Evolutionary conservation across 2,329 filamentous ascomycete genomes (phyloP).

Genomic region (Sporothrix curviconia): DNA sequence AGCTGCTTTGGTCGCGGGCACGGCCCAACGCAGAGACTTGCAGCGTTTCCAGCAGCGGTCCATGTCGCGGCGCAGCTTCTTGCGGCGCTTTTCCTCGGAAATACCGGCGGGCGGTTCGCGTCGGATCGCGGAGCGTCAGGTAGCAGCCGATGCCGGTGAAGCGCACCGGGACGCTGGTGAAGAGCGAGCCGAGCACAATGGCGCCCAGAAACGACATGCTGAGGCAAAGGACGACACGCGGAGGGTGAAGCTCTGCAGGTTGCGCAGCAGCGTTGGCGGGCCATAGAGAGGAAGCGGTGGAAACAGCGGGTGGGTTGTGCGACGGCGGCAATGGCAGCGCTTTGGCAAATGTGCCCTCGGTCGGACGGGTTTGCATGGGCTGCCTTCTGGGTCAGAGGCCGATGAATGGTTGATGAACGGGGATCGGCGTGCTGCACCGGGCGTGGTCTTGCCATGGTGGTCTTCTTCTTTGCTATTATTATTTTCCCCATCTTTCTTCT

Average conservation of each 20-base stretch:
- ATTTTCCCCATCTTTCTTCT: too few species aligned
- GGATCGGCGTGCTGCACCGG: too few species aligned
- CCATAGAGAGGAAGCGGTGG: constrained; percentile 79
- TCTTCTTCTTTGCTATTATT: too few species aligned
- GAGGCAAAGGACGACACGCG: constrained; percentile 64
- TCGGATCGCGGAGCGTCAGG: constrained; percentile 56
- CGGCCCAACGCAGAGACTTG: constrained; percentile 30
- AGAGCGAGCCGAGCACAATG: constrained; percentile 67
- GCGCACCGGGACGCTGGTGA: constrained; percentile 56
- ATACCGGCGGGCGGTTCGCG: constrained; percentile 59
- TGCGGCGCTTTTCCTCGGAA: constrained; percentile 61
- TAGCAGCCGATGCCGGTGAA: constrained; percentile 44
- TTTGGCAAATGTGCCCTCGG: constrained; percentile 38
- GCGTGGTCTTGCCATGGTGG: too few species aligned
- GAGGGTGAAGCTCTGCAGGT: constrained; percentile 60
- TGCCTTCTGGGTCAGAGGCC: too few species aligned
- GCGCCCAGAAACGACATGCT: constrained; percentile 70
- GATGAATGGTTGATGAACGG: not conserved
- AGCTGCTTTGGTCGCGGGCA: constrained; percentile 24
- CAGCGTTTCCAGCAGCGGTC: constrained; percentile 56
- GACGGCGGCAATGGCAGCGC: constrained; percentile 53
- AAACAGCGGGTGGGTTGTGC: constrained; percentile 70
- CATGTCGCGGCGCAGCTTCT: constrained; percentile 48
- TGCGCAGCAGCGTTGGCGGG: constrained; percentile 59
- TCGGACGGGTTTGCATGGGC: too few species aligned